phyloP scores from a whole-genome alignment of 2,329 filamentous ascomycete species.

The Xylariales sp. region DNA sequence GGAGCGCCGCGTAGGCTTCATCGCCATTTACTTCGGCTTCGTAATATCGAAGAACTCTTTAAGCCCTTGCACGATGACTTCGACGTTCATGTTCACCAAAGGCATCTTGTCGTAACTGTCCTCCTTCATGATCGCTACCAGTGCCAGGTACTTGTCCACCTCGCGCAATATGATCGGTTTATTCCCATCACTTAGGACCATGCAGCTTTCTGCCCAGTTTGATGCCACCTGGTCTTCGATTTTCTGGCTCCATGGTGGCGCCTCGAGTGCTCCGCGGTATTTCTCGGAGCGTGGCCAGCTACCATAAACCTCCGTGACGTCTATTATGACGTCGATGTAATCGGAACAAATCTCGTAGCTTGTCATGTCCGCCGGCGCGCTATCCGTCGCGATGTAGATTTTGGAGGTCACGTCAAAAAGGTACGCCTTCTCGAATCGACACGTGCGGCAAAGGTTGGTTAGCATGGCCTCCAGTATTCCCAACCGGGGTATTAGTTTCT shows the following conservation, averaged over 20 bases:
- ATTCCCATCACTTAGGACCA: conserved; percentile 73
- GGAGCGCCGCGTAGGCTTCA: neutral
- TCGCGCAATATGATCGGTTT: conserved; percentile 75
- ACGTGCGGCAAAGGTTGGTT: conserved; percentile 92
- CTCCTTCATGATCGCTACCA: conserved; percentile 89
- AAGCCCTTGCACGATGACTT: conserved; percentile 82
- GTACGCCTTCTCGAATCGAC: conserved; percentile 97
- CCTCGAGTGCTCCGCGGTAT: conserved; percentile 68
- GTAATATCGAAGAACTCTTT: conserved; percentile 82
- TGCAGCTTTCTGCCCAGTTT: conserved; percentile 73
- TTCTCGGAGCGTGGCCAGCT: conserved; percentile 71
- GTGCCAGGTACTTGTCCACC: conserved; percentile 78
- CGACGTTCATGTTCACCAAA: conserved; percentile 87
- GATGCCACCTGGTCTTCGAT: conserved; percentile 75
- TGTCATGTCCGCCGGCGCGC: conserved; percentile 90
- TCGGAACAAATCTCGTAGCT: conserved; percentile 99
- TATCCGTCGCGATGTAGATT: conserved; percentile 98
- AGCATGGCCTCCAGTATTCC: conserved; percentile 93
- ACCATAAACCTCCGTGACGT: conserved; percentile 95
- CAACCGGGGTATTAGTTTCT: conserved; percentile 94
- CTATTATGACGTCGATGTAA: conserved; percentile 98
- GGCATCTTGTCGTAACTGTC: conserved; percentile 86
- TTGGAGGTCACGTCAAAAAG: conserved; percentile 98
- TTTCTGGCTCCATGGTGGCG: conserved; percentile 69
- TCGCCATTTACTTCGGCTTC: conserved; percentile 58